phyloP scores from a whole-genome alignment of 305 asterid species.

The Fraxinus paxiana region DNA sequence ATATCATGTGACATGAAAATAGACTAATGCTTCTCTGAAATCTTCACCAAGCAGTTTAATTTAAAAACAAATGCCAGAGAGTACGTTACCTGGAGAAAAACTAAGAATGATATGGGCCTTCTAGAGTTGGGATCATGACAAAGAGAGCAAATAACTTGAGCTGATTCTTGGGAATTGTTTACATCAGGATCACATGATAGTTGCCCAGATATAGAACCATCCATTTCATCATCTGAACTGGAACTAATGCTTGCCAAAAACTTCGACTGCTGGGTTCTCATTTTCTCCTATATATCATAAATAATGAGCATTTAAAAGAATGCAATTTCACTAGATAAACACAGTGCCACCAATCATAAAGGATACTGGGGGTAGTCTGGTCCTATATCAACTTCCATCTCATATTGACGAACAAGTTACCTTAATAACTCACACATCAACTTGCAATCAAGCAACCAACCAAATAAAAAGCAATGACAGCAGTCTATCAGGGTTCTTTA shows the following conservation, averaged over 20 bases:
- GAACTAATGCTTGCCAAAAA: constrained; percentile 68
- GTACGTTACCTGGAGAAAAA: constrained; percentile 78
- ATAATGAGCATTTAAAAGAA: constrained; percentile 18
- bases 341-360: constrained; percentile 7
- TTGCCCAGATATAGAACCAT: constrained; percentile 46
- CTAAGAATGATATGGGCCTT: constrained; percentile 74
- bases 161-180: constrained; percentile 43
- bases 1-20: constrained; percentile 1
- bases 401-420: neutral
- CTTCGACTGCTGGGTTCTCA: constrained; percentile 85
- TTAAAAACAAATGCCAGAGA: constrained; percentile 13
- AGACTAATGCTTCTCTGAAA: neutral
- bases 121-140: constrained; percentile 75
- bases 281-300: constrained; percentile 60
- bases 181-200: constrained; percentile 45
- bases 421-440: constrained; percentile 8
- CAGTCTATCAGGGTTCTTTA: neutral
- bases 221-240: constrained; percentile 50
- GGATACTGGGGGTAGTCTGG: constrained; percentile 1
- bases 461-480: constrained; percentile 13
- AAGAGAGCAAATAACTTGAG: constrained; percentile 76
- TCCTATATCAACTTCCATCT: neutral
- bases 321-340: constrained; percentile 18
- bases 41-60: constrained; percentile 9
- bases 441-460: constrained; percentile 3